These are phyloP conservation scores for Stemphylium lycopersici DNA, from an alignment of 2,329 filamentous ascomycete genomes.

Conservation along the genomic window DNA sequence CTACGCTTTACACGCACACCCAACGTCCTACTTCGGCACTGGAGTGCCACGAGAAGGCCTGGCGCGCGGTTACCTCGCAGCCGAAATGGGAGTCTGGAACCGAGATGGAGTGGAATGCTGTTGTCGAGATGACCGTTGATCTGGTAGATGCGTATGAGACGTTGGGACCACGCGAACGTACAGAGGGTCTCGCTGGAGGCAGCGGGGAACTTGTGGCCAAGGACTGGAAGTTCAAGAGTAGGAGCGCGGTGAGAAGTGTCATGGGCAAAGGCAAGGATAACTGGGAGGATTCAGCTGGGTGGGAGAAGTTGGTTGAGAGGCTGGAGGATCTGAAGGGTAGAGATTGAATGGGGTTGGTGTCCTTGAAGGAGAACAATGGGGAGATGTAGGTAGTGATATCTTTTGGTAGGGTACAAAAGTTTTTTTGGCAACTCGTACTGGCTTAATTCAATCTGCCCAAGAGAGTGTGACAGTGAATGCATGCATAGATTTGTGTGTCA, in stretches of 20 bases:
- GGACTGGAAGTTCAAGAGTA: slow-evolving; percentile 87
- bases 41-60: slow-evolving; percentile 86
- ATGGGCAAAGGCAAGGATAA: slow-evolving; percentile 79
- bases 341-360: slow-evolving; percentile 11
- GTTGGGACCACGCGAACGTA: slow-evolving; percentile 59
- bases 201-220: slow-evolving; percentile 69
- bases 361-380: not conserved
- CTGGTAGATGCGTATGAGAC: slow-evolving; percentile 84
- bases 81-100: slow-evolving; percentile 64
- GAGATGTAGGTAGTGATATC: not conserved
- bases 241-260: slow-evolving; percentile 82
- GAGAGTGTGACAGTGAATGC: no score
- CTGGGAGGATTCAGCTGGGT: slow-evolving; percentile 80
- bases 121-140: slow-evolving; percentile 80
- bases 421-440: no score
- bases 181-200: slow-evolving; percentile 58
- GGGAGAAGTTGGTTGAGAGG: slow-evolving; percentile 63
- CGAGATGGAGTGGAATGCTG: slow-evolving; percentile 69
- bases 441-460: no score
- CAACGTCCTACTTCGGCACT: slow-evolving; percentile 73
- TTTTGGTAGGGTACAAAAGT: no score
- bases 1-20: slow-evolving; percentile 75
- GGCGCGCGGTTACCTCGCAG: slow-evolving; percentile 71
- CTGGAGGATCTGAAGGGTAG: slow-evolving; percentile 52
- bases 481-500: no score